Conservation (phyloP, 1,139 yeast species). For the Yamadazyma pseudoaaseri region DNA sequence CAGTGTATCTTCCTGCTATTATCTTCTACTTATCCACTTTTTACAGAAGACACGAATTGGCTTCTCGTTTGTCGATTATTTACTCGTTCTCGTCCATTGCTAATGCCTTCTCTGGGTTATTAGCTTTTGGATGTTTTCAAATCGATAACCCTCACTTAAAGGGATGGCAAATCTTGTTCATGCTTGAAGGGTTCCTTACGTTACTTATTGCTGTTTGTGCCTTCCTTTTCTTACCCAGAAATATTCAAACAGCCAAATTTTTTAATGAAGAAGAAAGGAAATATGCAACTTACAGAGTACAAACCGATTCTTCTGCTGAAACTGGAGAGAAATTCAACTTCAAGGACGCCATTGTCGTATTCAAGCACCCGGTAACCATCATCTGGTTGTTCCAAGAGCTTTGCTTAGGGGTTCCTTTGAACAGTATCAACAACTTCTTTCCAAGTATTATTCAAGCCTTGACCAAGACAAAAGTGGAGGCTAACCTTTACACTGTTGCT, state of each 20-base stretch:
- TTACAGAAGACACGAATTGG: constrained; percentile 26
- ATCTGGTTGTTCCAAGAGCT: constrained; percentile 39
- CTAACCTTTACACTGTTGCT: constrained; percentile 29
- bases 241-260: constrained; percentile 25
- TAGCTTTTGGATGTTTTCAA: constrained; percentile 30
- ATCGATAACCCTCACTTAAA: constrained; percentile 19
- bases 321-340: constrained; percentile 20
- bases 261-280: constrained; percentile 25
- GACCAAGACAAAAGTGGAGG: constrained; percentile 27
- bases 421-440: constrained; percentile 49
- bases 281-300: constrained; percentile 25
- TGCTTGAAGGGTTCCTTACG: constrained; percentile 63
- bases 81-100: constrained; percentile 28
- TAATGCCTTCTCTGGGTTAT: constrained; percentile 23
- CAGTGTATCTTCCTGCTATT: constrained; percentile 29
- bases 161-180: constrained; percentile 67
- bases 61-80: constrained; percentile 24
- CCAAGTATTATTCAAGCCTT: constrained; percentile 31
- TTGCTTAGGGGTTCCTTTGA: constrained; percentile 47
- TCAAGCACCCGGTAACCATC: constrained; percentile 25
- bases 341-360: constrained; percentile 27
- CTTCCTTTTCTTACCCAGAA: constrained; percentile 28
- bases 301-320: constrained; percentile 27
- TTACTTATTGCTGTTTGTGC: constrained; percentile 51
- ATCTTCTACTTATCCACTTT: constrained; percentile 30